Conservation (phyloP, 2,329 filamentous ascomycete species). For the Penicillium brasilianum region DNA sequence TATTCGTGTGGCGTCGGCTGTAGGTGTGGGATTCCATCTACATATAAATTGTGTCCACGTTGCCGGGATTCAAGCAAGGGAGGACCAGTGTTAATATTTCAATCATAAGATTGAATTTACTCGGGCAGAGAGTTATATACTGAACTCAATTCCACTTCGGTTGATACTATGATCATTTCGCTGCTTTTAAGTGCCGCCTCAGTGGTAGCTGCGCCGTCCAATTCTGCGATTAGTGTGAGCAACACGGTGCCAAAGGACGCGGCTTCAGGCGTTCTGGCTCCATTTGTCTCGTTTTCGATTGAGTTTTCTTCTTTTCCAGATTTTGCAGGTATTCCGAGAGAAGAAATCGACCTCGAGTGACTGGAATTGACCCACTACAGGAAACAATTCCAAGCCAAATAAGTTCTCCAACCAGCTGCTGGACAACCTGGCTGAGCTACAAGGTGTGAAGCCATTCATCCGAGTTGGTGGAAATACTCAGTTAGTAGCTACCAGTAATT, state of each 20-base stretch:
- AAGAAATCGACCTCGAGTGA: neutral
- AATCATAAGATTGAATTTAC: too few species aligned
- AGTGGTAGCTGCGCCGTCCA: slow-evolving; percentile 18
- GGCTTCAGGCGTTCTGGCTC: slow-evolving; percentile 23
- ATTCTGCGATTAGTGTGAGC: slow-evolving; percentile 15
- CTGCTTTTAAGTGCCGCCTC: slow-evolving; percentile 17
- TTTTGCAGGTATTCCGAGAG: slow-evolving; percentile 48
- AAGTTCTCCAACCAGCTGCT: slow-evolving; percentile 65
- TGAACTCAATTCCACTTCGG: too few species aligned
- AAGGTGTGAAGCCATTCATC: slow-evolving; percentile 64
- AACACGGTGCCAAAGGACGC: slow-evolving; percentile 17
- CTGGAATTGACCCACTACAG: slow-evolving; percentile 31
- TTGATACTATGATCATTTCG: slow-evolving; percentile 14
- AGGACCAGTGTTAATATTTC: neutral
- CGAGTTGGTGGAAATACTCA: slow-evolving; percentile 71
- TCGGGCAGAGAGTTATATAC: too few species aligned
- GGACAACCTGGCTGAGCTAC: slow-evolving; percentile 60
- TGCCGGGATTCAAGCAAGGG: neutral
- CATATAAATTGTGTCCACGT: neutral
- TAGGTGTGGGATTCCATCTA: neutral
- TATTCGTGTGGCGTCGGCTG: slow-evolving; percentile 3
- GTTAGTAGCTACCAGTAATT: slow-evolving; percentile 21
- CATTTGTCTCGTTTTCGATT: slow-evolving; percentile 60
- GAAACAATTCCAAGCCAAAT: slow-evolving; percentile 62
- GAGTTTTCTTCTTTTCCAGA: slow-evolving; percentile 60